These are phyloP conservation scores for Lepraria neglecta DNA, from an alignment of 495 filamentous ascomycete genomes.

Conservation along the genomic window DNA sequence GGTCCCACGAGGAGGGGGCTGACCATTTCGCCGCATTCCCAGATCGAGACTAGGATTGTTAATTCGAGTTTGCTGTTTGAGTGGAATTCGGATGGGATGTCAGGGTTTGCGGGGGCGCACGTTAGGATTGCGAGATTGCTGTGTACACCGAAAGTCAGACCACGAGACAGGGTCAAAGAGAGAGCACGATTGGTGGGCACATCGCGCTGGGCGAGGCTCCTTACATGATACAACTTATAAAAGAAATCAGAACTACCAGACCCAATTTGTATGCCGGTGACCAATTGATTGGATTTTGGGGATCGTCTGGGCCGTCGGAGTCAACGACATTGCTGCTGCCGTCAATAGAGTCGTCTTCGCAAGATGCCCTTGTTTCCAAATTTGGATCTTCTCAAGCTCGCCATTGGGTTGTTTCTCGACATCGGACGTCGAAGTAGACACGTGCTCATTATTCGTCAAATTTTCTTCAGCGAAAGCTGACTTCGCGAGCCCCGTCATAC, in stretches of 20 bases:
- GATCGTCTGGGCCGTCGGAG: constrained; percentile 12
- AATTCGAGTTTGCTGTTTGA: background rate
- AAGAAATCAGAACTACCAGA: constrained; percentile 7
- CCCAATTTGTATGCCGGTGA: constrained; percentile 3
- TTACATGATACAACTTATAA: constrained; percentile 7
- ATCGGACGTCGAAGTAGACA: too few species aligned
- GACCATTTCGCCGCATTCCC: background rate
- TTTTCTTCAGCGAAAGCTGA: too few species aligned
- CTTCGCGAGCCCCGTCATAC: too few species aligned
- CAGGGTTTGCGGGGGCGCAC: background rate
- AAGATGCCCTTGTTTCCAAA: background rate
- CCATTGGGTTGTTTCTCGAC: too few species aligned
- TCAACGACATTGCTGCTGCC: background rate
- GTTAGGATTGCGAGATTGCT: background rate
- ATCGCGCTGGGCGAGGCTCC: background rate
- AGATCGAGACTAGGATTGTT: background rate
- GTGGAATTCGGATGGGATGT: background rate
- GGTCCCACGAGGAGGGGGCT: background rate
- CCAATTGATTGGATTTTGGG: constrained; percentile 13
- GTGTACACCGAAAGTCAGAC: background rate
- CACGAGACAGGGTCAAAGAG: too few species aligned
- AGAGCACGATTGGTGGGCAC: background rate
- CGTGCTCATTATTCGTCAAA: too few species aligned
- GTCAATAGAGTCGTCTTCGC: background rate
- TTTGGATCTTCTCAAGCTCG: too few species aligned